Evolutionary conservation across 495 filamentous ascomycete species (phyloP), one percentile per base, ranked within the genome.

Genomic region (Xylaria palmicola): DNA sequence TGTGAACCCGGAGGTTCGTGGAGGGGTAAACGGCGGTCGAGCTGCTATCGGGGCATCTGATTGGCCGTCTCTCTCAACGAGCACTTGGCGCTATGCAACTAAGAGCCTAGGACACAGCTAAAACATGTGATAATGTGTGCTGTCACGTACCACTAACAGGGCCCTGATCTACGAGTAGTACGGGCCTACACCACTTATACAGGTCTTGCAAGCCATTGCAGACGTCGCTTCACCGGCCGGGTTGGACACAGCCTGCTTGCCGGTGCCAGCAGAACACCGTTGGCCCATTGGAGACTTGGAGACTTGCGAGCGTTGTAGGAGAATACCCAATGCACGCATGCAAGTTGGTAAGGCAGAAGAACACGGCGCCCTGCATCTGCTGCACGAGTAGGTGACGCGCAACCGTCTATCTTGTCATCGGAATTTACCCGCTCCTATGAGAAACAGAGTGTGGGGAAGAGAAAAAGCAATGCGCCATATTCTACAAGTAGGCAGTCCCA

Each of bases 11-110:
- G 20, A 22, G 26, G 6, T 24, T 19, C 0, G 10, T 55, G 52
- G 52, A 56, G 37, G 40, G 54, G 54, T 56, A 32, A 17, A 5
- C n/a, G n/a, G n/a, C n/a, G n/a, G n/a, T n/a, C n/a, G n/a, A n/a
- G n/a, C n/a, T n/a, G n/a, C n/a, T 24, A 3, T 24, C 1, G 9
- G 12, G 12, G 3, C 10, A 15, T 34, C 30, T 37, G 17, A 57
- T 57, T 57, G 55, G 55, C 55, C 41, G 12, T 37, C 20, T 26
- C 34, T 10, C 26, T 24, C 22, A 15, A 17, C 27, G 36, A 37
- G 32, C 40, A 45, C 27, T 48, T 36, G 32, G 43, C 43, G 17
- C 15, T 47, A 57, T 47, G 40, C 41, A 57, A 24, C 22, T 30
- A 24, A 20, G 26, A 41, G 47, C 13, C 22, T 30, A 24, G 13